Conservation (phyloP, 257 asterid genomes). For the Leonotis leonurus region DNA sequence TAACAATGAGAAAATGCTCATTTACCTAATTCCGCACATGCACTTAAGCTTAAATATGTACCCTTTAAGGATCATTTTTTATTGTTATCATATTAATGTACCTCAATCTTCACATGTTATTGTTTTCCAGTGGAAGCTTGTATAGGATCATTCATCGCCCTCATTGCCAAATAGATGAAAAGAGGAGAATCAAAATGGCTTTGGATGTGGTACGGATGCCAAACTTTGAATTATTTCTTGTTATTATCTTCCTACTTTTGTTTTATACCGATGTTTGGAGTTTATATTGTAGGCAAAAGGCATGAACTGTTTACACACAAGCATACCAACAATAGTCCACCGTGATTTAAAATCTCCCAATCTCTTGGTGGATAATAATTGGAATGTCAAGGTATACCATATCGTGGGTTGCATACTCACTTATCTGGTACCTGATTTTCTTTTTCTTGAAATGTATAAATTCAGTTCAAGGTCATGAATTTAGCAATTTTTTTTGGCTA, state of each 20-base stretch:
- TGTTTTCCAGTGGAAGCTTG: constrained; percentile 86
- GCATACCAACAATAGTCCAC: constrained; percentile 94
- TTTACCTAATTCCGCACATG: not conserved
- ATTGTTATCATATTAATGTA: constrained; percentile 13
- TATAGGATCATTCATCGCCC: constrained; percentile 96
- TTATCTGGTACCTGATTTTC: not conserved
- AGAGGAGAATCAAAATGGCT: constrained; percentile 92
- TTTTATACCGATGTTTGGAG: constrained; percentile 14
- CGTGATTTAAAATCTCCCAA: constrained; percentile 98
- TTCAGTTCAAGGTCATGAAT: constrained; percentile 11
- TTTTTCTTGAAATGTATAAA: not conserved
- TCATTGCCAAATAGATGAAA: constrained; percentile 90
- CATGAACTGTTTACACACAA: constrained; percentile 97
- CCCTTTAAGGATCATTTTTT: constrained; percentile 1
- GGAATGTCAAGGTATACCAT: constrained; percentile 84
- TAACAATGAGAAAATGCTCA: not conserved
- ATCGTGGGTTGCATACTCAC: constrained; percentile 9
- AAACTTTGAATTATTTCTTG: not conserved
- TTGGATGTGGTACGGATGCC: constrained; percentile 82
- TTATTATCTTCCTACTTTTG: constrained; percentile 3
- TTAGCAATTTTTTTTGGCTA: constrained; percentile 4
- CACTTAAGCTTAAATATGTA: not conserved
- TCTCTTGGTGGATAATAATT: constrained; percentile 88
- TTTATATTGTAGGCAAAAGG: constrained; percentile 75
- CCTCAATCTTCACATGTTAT: constrained; percentile 13